Evolutionary conservation across 2,329 filamentous ascomycete species (phyloP).

Genomic region (Phaeophleospora eucalypticola): DNA sequence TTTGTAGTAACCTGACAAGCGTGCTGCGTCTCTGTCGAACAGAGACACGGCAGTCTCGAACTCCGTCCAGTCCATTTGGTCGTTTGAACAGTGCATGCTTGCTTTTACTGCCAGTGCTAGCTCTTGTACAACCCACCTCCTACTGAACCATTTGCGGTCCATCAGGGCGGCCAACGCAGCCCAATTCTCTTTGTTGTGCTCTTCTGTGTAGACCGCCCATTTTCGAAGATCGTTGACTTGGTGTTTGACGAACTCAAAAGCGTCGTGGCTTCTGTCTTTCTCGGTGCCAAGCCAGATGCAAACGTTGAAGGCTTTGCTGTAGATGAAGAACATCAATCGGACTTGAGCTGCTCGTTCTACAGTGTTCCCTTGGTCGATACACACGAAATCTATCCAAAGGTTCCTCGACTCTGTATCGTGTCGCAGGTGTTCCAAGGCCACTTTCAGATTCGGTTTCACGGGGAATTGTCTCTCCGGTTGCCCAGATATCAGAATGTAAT

Average conservation of each 20-base stretch:
- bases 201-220: neutral
- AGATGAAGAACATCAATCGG: neutral
- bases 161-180: constrained; percentile 8
- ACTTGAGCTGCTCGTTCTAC: neutral
- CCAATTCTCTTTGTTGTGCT: too few relatives aligned
- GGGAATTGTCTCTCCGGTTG: too few relatives aligned
- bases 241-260: neutral
- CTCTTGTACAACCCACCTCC: constrained; percentile 15
- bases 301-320: neutral
- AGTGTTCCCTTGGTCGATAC: neutral
- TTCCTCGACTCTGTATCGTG: neutral
- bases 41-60: constrained; percentile 13
- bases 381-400: neutral
- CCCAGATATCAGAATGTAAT: too few relatives aligned
- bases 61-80: constrained; percentile 13
- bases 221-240: neutral
- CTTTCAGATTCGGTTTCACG: too few relatives aligned
- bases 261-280: neutral
- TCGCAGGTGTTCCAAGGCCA: too few relatives aligned
- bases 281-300: neutral
- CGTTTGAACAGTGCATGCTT: constrained; percentile 17
- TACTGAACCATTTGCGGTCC: constrained; percentile 17
- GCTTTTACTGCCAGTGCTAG: constrained; percentile 12
- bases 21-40: too few relatives aligned
- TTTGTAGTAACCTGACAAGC: too few relatives aligned